phyloP scores from a whole-genome alignment of 1,139 yeast species.

The Taphrina populina region DNA sequence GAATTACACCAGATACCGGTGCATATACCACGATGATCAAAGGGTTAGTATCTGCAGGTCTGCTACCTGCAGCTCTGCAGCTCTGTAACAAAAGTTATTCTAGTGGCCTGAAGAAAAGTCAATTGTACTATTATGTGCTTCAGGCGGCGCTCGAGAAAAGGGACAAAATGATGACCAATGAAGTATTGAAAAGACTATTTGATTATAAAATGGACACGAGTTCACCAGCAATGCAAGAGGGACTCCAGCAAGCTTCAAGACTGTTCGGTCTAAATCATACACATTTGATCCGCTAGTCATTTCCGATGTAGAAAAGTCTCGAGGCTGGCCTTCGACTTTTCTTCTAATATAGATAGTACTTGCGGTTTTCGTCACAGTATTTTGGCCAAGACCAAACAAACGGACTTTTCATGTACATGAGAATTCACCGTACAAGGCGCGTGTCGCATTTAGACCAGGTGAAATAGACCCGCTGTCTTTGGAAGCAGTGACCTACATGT shows the following conservation, averaged over 20 bases:
- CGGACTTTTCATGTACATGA: too few species aligned
- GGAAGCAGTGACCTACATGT: too few species aligned
- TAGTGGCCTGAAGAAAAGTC: slow-evolving; percentile 1
- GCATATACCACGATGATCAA: slow-evolving; percentile 6
- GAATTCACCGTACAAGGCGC: too few species aligned
- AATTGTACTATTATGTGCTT: not conserved
- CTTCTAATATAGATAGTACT: too few species aligned
- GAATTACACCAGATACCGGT: slow-evolving; percentile 4
- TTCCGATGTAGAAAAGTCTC: too few species aligned
- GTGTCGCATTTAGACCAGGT: too few species aligned
- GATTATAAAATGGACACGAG: not conserved
- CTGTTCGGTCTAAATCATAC: not conserved
- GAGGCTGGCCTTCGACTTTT: too few species aligned
- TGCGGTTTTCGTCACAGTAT: too few species aligned
- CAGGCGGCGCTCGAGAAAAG: not conserved
- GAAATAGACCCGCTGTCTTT: too few species aligned
- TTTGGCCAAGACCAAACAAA: too few species aligned
- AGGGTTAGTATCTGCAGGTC: not conserved
- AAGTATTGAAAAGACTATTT: not conserved
- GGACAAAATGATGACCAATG: not conserved
- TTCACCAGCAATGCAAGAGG: not conserved
- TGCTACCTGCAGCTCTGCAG: slow-evolving; percentile 5
- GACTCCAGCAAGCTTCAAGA: not conserved
- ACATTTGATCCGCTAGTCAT: too few species aligned
- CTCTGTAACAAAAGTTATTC: not conserved